Conservation (phyloP, 768 basidiomycete species). For the Leucosporidium yakuticum region DNA sequence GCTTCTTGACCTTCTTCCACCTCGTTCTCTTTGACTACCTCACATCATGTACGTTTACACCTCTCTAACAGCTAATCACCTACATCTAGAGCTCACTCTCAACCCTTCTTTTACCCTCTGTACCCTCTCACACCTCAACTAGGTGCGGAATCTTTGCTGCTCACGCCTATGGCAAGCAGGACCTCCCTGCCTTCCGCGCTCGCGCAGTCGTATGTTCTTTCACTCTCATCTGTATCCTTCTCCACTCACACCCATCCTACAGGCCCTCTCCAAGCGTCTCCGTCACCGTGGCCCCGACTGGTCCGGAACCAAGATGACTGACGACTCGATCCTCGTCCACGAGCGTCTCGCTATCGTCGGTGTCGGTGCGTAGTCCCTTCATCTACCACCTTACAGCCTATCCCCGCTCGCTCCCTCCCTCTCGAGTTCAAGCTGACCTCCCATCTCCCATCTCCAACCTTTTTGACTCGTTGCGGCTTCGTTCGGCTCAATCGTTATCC, state of each 20-base stretch:
- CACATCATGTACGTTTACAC: no score
- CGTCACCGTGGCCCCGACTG: slow-evolving; percentile 97
- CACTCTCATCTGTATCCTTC: background rate
- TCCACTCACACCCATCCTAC: background rate
- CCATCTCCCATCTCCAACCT: background rate
- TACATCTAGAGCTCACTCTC: no score
- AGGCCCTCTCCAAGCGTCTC: slow-evolving; percentile 67
- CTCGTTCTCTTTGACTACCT: no score
- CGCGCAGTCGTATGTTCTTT: slow-evolving; percentile 25
- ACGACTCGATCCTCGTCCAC: slow-evolving; percentile 68
- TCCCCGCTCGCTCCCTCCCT: background rate
- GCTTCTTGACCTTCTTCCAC: no score
- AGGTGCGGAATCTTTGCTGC: slow-evolving; percentile 40
- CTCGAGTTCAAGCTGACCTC: background rate
- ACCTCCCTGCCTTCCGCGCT: slow-evolving; percentile 29
- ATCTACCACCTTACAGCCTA: background rate
- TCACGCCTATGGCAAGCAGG: slow-evolving; percentile 27
- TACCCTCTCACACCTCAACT: background rate
- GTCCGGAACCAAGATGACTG: slow-evolving; percentile 79
- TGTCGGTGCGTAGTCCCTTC: slow-evolving; percentile 59
- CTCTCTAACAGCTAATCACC: no score
- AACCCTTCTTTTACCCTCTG: no score
- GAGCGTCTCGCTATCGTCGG: slow-evolving; percentile 97
- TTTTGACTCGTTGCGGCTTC: background rate
- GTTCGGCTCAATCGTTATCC: background rate